These are phyloP conservation scores for Ustilago nuda DNA, from an alignment of 1,284 basidiomycete genomes.

Conservation along the genomic window DNA sequence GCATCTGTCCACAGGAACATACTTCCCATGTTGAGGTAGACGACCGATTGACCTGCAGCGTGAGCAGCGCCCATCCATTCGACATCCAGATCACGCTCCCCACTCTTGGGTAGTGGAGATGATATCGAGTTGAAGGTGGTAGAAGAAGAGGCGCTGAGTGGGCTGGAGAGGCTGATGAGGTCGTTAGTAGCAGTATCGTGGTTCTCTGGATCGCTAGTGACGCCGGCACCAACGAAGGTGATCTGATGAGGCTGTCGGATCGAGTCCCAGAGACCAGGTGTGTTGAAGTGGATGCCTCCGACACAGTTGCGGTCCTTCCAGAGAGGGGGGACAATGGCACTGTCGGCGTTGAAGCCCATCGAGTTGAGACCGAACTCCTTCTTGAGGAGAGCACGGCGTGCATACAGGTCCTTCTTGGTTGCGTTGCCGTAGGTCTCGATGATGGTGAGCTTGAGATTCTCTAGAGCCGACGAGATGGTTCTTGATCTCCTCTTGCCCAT, in stretches of 20 bases:
- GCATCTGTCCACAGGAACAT: constrained; percentile 59
- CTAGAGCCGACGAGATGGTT: constrained; percentile 23
- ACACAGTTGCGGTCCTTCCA: constrained; percentile 47
- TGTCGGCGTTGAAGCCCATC: constrained; percentile 43
- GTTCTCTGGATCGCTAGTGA: constrained; percentile 33
- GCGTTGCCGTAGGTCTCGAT: constrained; percentile 31
- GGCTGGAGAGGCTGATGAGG: constrained; percentile 5
- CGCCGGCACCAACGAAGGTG: constrained; percentile 32
- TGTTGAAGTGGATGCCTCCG: constrained; percentile 46
- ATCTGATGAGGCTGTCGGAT: constrained; percentile 36
- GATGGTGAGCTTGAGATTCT: constrained; percentile 39
- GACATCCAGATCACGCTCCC: constrained; percentile 27
- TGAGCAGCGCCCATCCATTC: constrained; percentile 58
- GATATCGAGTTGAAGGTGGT: constrained; percentile 8
- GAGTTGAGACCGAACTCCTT: constrained; percentile 36
- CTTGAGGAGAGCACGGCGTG: constrained; percentile 26
- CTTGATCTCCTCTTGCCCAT: constrained; percentile 43
- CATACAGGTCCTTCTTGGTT: constrained; percentile 36
- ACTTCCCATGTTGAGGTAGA: constrained; percentile 67
- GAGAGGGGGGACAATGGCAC: constrained; percentile 34
- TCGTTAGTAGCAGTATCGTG: constrained; percentile 15
- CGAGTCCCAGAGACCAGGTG: constrained; percentile 31
- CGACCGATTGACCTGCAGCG: constrained; percentile 46
- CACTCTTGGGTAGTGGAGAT: not conserved
- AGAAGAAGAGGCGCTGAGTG: constrained; percentile 13